Conservation (phyloP, 75 land plant species). For the Cupressus sempervirens region DNA sequence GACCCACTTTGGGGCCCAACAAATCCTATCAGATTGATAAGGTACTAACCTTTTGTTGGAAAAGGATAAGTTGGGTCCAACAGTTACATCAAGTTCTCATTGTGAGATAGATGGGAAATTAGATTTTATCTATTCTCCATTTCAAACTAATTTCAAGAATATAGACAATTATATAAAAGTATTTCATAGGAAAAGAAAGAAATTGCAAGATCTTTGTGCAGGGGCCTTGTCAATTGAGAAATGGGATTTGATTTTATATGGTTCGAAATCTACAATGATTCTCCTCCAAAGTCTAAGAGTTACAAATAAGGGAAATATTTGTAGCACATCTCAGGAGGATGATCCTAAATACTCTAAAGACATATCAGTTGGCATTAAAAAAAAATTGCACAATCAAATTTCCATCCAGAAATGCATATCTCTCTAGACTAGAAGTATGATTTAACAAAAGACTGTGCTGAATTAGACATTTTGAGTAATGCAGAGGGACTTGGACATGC, state of each 20-base stretch:
- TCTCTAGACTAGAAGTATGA: background rate
- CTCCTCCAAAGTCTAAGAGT: constrained; percentile 1
- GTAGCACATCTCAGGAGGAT: background rate
- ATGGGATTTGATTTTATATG: background rate
- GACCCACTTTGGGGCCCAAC: too few species aligned
- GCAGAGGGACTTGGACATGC: background rate
- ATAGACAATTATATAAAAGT: background rate
- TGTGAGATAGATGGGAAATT: too few species aligned
- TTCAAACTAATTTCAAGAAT: background rate
- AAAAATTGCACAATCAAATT: background rate
- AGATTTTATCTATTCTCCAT: too few species aligned
- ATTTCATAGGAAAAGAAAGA: constrained; percentile 2
- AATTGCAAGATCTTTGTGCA: constrained; percentile 10
- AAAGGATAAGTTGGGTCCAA: too few species aligned
- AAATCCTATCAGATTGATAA: too few species aligned
- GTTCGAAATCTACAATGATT: background rate
- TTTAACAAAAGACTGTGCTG: background rate
- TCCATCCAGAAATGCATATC: constrained; percentile 1
- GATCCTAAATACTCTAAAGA: background rate
- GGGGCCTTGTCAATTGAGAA: background rate
- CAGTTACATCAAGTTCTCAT: too few species aligned
- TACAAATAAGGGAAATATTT: background rate
- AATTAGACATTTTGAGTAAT: background rate
- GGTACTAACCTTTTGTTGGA: too few species aligned
- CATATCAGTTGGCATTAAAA: background rate